Evolutionary conservation across 108 stramenopile genomes (phyloP).

Genomic region (Aurantiochytrium sp.): DNA sequence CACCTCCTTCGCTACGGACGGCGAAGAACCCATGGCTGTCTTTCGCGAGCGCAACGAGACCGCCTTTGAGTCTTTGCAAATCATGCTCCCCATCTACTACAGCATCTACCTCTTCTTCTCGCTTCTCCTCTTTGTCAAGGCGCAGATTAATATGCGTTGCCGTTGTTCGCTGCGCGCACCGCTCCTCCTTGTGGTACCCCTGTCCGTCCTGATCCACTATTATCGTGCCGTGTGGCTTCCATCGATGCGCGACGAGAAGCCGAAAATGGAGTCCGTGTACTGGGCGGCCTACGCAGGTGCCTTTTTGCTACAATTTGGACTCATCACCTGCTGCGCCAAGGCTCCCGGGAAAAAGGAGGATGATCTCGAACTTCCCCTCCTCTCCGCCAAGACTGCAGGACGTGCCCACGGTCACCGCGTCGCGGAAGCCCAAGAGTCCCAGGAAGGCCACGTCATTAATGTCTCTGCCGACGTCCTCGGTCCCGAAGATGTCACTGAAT

Average conservation of each 20-base stretch:
- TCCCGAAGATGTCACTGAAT: neutral
- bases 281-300: neutral
- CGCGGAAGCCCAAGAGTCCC: neutral
- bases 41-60: neutral
- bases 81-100: slow-evolving; percentile 5
- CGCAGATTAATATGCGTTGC: neutral
- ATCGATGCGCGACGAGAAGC: neutral
- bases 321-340: slow-evolving; percentile 3
- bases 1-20: neutral
- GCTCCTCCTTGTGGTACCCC: neutral
- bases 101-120: neutral
- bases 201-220: neutral
- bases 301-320: neutral
- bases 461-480: neutral
- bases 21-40: neutral
- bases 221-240: neutral
- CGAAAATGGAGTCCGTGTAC: neutral
- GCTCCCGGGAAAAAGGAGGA: neutral
- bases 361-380: neutral
- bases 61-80: neutral
- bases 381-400: neutral
- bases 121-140: neutral
- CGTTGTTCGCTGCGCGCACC: neutral
- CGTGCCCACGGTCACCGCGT: neutral
- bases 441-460: neutral